Evolutionary conservation across 345 rosid species (phyloP).

Genomic region (Murraya paniculata): DNA sequence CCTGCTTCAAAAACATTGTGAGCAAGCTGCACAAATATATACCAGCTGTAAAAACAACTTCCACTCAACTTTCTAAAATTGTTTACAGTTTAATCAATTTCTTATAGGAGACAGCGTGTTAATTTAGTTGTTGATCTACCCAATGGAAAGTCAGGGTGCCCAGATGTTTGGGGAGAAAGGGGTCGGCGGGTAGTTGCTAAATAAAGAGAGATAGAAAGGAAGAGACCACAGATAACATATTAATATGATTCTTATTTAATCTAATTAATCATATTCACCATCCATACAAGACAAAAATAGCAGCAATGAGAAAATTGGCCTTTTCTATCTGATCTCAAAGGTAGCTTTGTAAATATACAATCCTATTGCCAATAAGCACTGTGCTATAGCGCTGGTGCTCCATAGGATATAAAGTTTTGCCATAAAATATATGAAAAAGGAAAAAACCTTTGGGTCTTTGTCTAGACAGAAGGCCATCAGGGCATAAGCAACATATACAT

Average conservation of each 20-base stretch:
- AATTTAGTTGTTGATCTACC: not conserved
- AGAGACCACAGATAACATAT: not conserved
- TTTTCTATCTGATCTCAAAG: not conserved
- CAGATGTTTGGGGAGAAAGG: too few species aligned
- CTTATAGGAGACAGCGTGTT: not conserved
- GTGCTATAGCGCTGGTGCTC: not conserved
- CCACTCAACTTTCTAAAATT: not conserved
- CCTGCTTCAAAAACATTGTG: constrained; percentile 95
- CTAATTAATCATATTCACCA: not conserved
- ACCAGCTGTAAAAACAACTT: constrained; percentile 1
- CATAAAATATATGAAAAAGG: not conserved
- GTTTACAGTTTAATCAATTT: not conserved
- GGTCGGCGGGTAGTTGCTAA: not conserved
- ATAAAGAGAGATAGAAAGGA: not conserved
- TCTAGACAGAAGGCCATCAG: constrained; percentile 85
- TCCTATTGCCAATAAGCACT: not conserved
- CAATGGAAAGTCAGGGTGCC: too few species aligned
- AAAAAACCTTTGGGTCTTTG: constrained; percentile 83
- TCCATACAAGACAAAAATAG: not conserved
- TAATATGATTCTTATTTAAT: not conserved
- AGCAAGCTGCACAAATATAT: constrained; percentile 61
- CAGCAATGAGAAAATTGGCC: not conserved
- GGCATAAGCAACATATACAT: constrained; percentile 91
- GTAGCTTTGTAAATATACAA: not conserved
- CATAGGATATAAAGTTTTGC: not conserved